These are phyloP conservation scores for Salix purpurea DNA, from an alignment of 345 rosid species.

Conservation along the genomic window DNA sequence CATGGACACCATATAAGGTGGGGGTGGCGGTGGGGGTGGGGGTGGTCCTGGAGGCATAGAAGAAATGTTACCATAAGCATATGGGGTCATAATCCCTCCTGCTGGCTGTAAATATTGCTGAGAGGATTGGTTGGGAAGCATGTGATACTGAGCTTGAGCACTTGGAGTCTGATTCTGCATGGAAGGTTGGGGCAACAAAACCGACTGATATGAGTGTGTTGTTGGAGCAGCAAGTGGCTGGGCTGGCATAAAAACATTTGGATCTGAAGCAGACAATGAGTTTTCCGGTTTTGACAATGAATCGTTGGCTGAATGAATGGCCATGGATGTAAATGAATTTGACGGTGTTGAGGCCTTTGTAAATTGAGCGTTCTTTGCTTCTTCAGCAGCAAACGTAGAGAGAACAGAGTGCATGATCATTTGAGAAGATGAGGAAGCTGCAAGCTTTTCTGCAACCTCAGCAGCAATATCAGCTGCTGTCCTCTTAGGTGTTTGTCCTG, in stretches of 20 bases:
- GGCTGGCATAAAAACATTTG: constrained; percentile 35
- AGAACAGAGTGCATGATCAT: constrained; percentile 90
- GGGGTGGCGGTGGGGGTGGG: constrained; percentile 35
- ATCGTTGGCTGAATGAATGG: constrained; percentile 17
- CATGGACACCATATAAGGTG: constrained; percentile 32
- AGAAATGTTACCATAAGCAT: constrained; percentile 54
- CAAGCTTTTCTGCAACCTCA: constrained; percentile 85
- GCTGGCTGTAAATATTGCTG: constrained; percentile 60
- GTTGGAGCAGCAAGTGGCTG: constrained; percentile 36
- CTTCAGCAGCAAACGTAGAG: constrained; percentile 89
- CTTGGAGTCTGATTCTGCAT: constrained; percentile 44
- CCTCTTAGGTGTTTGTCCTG: constrained; percentile 54
- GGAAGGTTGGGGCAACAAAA: constrained; percentile 31
- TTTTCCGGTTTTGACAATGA: constrained; percentile 41
- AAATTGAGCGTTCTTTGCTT: constrained; percentile 63
- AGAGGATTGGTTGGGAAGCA: constrained; percentile 47
- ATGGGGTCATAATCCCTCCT: constrained; percentile 45
- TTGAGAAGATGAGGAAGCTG: constrained; percentile 86
- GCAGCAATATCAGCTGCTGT: constrained; percentile 92
- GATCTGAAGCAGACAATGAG: constrained; percentile 41
- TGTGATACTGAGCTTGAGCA: constrained; percentile 58
- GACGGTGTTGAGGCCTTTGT: constrained; percentile 24
- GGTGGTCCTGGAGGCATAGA: constrained; percentile 59
- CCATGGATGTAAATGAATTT: constrained; percentile 22
- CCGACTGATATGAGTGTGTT: constrained; percentile 40